Base-by-base conservation (phyloP, 73 alveolate genomes). In the Paramecium caudatum region DNA sequence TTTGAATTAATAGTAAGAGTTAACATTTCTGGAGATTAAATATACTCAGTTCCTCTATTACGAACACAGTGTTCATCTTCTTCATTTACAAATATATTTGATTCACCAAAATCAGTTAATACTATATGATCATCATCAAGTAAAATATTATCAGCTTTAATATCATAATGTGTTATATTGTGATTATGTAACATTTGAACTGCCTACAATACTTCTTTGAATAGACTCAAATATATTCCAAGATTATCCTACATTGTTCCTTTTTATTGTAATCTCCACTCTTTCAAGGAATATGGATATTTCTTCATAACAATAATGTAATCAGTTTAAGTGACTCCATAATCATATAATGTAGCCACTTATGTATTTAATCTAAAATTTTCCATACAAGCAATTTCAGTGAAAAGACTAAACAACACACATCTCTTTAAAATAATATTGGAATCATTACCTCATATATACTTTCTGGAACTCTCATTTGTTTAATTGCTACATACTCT, bases 11-110 rank as follows among this genome's bases (percentile, higher is more conserved):
- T 93, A 8, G 98, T 95, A 25, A 97, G 96, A 17, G 93, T 91
- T 13, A 97, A 96, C 99, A 98, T 98, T 91, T 98, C 99, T n/a
- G 99, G 99, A 2, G 99, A 95, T 92, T 97, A 96, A 10, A 96
- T 96, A 41, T 92, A 98, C 81, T 98, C 99, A 13, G 99, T 98
- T 21, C 99, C 99, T 82, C 98, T 95, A 62, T 95, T 95, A 48
- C 99, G 88, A 15, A 94, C 62, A 91, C 99, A 97, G 78, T 94
- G 93, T 61, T 98, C 99, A 91, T 98, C 99, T 50, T 95, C 95
- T 63, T 98, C 99, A 94, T 96, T 94, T 48, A 91, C 92, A 92
- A 96, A 98, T 95, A 97, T 98, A 61, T 95, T 95, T 84, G 99
- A 95, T 91, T 97, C 99, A 13, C 99, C 99, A 82, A 97, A 95